Percentiles rank a stretch among this genome's conserved stretches.
These are phyloP conservation scores for Stylosanthes scabra DNA, from an alignment of 331 rosid genomes.

Conservation along the genomic window DNA sequence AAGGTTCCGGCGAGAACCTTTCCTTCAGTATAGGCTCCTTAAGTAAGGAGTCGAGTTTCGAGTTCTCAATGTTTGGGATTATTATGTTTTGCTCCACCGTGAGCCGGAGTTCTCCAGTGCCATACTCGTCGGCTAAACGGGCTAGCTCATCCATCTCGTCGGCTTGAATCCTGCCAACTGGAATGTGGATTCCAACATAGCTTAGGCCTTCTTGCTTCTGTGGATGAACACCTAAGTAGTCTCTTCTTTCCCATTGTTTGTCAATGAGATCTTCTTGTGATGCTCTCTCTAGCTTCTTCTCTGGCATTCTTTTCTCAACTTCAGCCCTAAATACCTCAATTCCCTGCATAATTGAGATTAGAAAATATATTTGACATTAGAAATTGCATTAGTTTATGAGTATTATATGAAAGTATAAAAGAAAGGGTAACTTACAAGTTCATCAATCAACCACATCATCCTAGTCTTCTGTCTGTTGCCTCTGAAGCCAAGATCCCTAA, in stretches of 20 bases:
- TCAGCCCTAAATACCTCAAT: conserved; percentile 90
- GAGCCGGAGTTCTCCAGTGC: conserved; percentile 81
- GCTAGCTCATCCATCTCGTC: conserved; percentile 93
- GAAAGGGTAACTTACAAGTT: conserved; percentile 59
- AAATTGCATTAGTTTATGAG: too few relatives aligned
- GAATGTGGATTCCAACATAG: conserved; percentile 85
- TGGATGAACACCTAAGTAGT: conserved; percentile 79
- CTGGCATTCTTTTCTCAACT: conserved; percentile 87
- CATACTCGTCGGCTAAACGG: conserved; percentile 72
- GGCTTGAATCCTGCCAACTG: conserved; percentile 95
- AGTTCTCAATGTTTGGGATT: conserved; percentile 74
- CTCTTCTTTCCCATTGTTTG: conserved; percentile 91
- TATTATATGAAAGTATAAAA: background rate
- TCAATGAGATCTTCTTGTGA: conserved; percentile 68
- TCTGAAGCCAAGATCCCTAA: conserved; percentile 89
- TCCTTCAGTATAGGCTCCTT: conserved; percentile 66
- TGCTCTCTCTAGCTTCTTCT: conserved; percentile 68
- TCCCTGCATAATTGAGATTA: conserved; percentile 54
- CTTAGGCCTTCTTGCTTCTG: conserved; percentile 85
- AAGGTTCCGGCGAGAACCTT: conserved; percentile 73
- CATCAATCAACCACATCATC: conserved; percentile 99
- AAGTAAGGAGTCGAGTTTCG: conserved; percentile 65
- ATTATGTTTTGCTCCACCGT: conserved; percentile 95
- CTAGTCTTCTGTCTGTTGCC: conserved; percentile 90
- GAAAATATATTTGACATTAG: too few relatives aligned